These are phyloP conservation scores for Glycine tomentella DNA, from an alignment of 306 rosid genomes.

Conservation along the genomic window DNA sequence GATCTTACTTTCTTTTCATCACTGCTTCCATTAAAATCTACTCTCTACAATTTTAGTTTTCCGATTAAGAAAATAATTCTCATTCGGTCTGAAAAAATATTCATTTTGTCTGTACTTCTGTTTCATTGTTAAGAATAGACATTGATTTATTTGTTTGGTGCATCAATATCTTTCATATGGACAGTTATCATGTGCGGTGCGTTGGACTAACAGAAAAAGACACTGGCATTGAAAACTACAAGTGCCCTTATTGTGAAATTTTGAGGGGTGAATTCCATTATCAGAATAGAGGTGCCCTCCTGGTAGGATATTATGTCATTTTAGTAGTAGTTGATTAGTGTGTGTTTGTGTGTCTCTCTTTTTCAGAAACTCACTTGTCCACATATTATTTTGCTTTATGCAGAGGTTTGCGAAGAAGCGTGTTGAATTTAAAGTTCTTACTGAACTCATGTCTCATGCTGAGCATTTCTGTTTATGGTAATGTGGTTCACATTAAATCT, in stretches of 20 bases:
- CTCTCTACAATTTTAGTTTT: neutral
- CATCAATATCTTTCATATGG: constrained; percentile 48
- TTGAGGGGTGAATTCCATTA: constrained; percentile 54
- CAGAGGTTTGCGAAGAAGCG: constrained; percentile 66
- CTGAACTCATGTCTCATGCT: constrained; percentile 60
- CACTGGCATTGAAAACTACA: constrained; percentile 47
- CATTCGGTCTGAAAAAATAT: neutral
- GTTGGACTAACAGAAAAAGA: constrained; percentile 54
- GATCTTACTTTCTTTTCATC: neutral
- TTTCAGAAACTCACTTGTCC: constrained; percentile 33
- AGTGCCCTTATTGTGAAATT: constrained; percentile 68
- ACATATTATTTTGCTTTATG: constrained; percentile 46
- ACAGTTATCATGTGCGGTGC: constrained; percentile 86
- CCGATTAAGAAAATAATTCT: constrained; percentile 1
- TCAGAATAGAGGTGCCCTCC: constrained; percentile 57
- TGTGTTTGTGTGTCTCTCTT: neutral
- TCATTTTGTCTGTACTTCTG: constrained; percentile 25
- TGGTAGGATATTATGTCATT: constrained; percentile 58
- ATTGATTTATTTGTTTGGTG: constrained; percentile 36
- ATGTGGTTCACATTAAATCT: constrained; percentile 36
- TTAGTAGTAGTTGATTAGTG: neutral
- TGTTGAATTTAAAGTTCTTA: constrained; percentile 63
- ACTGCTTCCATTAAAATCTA: neutral
- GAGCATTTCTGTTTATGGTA: constrained; percentile 73
- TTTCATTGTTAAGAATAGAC: constrained; percentile 21